phyloP scores from a whole-genome alignment of 176 grass and related monocot genomes.

The Dactylis glomerata region DNA sequence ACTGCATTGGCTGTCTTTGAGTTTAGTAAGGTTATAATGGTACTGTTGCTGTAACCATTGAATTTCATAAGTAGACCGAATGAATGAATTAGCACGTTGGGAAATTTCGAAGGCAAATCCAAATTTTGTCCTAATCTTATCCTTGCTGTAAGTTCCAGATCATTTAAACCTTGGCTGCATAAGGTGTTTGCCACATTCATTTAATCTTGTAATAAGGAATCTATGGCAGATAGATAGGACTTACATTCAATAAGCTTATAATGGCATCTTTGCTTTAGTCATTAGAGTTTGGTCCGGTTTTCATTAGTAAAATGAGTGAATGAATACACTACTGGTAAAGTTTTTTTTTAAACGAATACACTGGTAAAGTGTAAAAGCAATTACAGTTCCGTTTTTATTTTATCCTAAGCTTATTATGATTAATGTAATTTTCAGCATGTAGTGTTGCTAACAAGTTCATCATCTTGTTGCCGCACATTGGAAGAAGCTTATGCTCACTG shows the following conservation, averaged over 20 bases:
- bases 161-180: background rate
- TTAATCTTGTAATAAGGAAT: no score
- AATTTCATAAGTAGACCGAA: background rate
- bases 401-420: background rate
- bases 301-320: background rate
- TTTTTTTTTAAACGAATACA: no score
- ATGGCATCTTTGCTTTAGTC: background rate
- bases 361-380: background rate
- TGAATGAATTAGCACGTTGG: background rate
- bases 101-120: background rate
- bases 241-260: background rate
- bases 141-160: background rate
- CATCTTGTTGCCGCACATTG: background rate
- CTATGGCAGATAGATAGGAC: no score
- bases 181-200: no score
- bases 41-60: background rate
- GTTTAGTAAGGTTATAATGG: background rate
- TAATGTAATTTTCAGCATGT: background rate
- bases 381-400: constrained; percentile 1
- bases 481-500: constrained; percentile 18
- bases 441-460: background rate
- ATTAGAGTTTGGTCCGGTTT: background rate
- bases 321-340: no score
- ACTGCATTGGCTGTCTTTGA: background rate
- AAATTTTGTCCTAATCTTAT: background rate